Evolutionary conservation across 2,329 filamentous ascomycete species (phyloP).

Genomic region (Pseudogymnoascus sp.): DNA sequence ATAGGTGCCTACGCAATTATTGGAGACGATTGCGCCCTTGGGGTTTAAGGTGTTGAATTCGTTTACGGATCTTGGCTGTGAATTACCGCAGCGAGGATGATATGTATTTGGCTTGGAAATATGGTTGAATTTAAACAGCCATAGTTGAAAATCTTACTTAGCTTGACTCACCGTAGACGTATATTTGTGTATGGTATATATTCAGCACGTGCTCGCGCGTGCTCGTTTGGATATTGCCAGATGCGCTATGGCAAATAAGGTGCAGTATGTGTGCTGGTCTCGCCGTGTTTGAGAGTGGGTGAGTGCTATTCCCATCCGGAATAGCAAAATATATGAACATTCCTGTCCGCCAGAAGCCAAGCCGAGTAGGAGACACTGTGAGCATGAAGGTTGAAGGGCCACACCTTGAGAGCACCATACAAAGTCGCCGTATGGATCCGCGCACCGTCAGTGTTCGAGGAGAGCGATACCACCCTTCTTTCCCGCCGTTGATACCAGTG

Average conservation of each 20-base stretch:
- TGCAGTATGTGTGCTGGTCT: neutral
- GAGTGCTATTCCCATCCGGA: too few relatives aligned
- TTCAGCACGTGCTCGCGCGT: neutral
- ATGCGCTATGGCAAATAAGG: neutral
- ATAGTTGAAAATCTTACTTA: neutral
- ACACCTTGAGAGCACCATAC: too few relatives aligned
- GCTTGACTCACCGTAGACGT: neutral
- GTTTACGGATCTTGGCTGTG: neutral
- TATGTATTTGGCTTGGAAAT: neutral
- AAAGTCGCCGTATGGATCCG: too few relatives aligned
- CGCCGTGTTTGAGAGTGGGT: too few relatives aligned
- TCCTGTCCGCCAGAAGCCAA: too few relatives aligned
- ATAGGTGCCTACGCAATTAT: neutral
- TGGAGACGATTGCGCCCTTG: neutral
- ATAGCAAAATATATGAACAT: too few relatives aligned
- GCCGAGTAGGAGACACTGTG: too few relatives aligned
- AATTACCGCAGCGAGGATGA: neutral
- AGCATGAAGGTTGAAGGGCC: too few relatives aligned
- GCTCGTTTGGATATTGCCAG: neutral
- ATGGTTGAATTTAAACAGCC: neutral
- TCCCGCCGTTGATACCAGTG: too few relatives aligned
- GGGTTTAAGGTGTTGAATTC: slow-evolving; percentile 6
- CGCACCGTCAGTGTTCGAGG: too few relatives aligned
- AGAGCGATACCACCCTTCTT: too few relatives aligned
- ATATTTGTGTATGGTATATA: neutral